Conservation (phyloP, 352 stramenopile species). For the Stramenopiles sp. region DNA sequence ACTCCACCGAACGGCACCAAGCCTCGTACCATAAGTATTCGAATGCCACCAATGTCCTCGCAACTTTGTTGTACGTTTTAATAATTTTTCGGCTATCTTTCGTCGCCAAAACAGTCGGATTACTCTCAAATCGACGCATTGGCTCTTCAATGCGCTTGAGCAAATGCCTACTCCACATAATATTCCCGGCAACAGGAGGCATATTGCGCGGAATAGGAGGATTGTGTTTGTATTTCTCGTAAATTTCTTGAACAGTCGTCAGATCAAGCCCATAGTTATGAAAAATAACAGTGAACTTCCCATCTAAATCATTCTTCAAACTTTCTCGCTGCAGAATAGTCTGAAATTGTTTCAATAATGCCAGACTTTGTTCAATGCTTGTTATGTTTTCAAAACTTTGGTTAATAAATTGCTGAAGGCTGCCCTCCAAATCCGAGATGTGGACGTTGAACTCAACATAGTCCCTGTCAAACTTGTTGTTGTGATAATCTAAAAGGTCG, state of each 20-base stretch:
- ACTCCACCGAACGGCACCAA: constrained; percentile 92
- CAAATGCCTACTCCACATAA: constrained; percentile 89
- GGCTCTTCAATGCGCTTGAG: constrained; percentile 95
- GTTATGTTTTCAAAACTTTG: constrained; percentile 95
- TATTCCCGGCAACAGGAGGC: constrained; percentile 88
- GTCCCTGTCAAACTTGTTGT: constrained; percentile 85
- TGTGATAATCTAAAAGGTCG: constrained; percentile 91
- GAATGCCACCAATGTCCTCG: constrained; percentile 86
- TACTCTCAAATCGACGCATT: constrained; percentile 97
- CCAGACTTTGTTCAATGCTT: constrained; percentile 87
- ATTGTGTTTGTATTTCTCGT: constrained; percentile 94
- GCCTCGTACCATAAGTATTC: constrained; percentile 98
- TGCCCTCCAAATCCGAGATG: constrained; percentile 82
- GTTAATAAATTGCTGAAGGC: constrained; percentile 97
- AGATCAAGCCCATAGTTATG: constrained; percentile 94
- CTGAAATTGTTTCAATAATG: constrained; percentile 90
- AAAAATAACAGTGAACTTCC: constrained; percentile 97
- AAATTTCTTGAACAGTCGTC: constrained; percentile 89
- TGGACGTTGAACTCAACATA: constrained; percentile 81
- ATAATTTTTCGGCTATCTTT: constrained; percentile 94
- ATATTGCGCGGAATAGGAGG: constrained; percentile 85
- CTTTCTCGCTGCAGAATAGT: constrained; percentile 89
- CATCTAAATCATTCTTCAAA: constrained; percentile 91
- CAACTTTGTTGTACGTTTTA: constrained; percentile 98
- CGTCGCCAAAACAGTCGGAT: constrained; percentile 84